Conservation (phyloP, 169 alveolate genomes). For the Eimeria falciformis region DNA sequence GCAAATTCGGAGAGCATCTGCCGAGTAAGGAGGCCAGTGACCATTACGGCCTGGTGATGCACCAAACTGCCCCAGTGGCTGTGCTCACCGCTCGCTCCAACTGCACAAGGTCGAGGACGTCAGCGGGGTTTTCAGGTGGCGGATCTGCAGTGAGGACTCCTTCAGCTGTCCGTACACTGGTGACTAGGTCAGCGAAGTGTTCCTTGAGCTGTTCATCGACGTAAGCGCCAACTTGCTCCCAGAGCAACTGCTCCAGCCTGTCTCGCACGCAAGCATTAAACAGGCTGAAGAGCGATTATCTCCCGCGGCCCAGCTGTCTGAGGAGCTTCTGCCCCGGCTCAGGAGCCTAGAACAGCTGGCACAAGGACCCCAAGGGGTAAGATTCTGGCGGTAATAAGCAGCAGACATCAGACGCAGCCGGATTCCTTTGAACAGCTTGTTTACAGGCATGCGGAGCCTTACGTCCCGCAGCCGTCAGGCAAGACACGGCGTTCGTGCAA, state of each 20-base stretch:
- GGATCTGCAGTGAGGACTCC: not conserved
- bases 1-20: not conserved
- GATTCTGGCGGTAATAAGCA: too few relatives aligned
- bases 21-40: not conserved
- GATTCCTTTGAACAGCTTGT: too few relatives aligned
- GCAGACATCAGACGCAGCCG: too few relatives aligned
- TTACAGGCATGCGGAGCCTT: constrained; percentile 18
- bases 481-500: constrained; percentile 51
- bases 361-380: too few relatives aligned
- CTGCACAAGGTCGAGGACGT: too few relatives aligned
- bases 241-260: constrained; percentile 24
- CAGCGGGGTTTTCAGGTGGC: not conserved
- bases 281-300: not conserved
- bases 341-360: too few relatives aligned
- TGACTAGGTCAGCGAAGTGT: constrained; percentile 2
- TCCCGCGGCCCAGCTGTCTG: not conserved
- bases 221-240: constrained; percentile 31
- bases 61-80: not conserved
- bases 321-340: not conserved
- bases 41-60: too few relatives aligned
- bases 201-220: constrained; percentile 56
- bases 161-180: constrained; percentile 11
- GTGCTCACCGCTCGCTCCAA: not conserved
- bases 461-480: constrained; percentile 50
- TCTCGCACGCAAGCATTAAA: not conserved